phyloP scores from a whole-genome alignment of 1,284 basidiomycete species.

The Microbotryomycetes sp. region DNA sequence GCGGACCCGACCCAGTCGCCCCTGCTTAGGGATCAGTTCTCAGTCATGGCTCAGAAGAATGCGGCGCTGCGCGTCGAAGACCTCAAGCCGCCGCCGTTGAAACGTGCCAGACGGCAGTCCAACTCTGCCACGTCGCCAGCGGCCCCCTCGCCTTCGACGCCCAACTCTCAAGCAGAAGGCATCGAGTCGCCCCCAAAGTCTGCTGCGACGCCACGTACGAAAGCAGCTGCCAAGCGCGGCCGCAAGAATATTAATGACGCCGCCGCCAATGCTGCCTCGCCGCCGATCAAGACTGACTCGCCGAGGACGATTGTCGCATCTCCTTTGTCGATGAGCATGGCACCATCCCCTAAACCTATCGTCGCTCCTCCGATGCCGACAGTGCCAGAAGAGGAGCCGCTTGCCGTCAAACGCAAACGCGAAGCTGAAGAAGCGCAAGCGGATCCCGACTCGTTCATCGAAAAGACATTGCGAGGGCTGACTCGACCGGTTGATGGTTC shows the following conservation, averaged over 20 bases:
- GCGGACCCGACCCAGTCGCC: not conserved
- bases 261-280: not conserved
- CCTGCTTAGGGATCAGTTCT: conserved; percentile 16
- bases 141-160: conserved; percentile 28
- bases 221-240: not conserved
- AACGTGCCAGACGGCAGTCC: conserved; percentile 24
- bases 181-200: not conserved
- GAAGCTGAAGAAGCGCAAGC: conserved; percentile 31
- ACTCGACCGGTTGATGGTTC: not conserved
- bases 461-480: conserved; percentile 16
- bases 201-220: not conserved
- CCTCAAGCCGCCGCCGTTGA: conserved; percentile 32
- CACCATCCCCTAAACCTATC: not conserved
- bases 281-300: conserved; percentile 13
- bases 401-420: conserved; percentile 30
- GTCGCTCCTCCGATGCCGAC: not conserved
- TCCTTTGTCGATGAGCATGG: not conserved
- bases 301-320: conserved; percentile 3
- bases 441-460: conserved; percentile 31
- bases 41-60: conserved; percentile 24
- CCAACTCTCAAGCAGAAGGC: not conserved
- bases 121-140: conserved; percentile 5
- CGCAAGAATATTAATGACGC: not conserved
- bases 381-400: conserved; percentile 10
- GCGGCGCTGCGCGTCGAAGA: conserved; percentile 29